A percentile compares a stretch with the other conserved stretches of the same genome.
Conservation (phyloP, 257 asterid species). For the Cinchona pubescens region DNA sequence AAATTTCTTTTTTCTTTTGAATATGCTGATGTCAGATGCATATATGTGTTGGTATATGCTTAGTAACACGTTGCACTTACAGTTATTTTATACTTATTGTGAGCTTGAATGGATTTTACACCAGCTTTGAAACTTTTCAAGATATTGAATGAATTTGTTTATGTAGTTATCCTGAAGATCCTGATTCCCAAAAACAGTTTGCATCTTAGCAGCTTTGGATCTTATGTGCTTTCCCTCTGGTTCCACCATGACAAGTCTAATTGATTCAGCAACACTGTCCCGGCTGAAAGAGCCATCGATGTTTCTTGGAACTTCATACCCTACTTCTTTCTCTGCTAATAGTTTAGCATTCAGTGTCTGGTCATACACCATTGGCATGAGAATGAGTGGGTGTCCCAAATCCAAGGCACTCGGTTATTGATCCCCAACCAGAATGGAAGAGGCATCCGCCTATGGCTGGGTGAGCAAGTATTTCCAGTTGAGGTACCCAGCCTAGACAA, state of each 20-base stretch:
- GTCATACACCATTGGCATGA: constrained; percentile 44
- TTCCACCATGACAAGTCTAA: constrained; percentile 32
- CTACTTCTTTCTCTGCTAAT: constrained; percentile 38
- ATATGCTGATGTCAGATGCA: not conserved
- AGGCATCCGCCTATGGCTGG: constrained; percentile 44
- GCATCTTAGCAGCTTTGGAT: constrained; percentile 30
- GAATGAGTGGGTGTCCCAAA: constrained; percentile 42
- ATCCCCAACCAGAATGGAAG: constrained; percentile 54
- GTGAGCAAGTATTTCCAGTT: constrained; percentile 46
- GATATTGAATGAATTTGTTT: constrained; percentile 33
- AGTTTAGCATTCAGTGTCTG: constrained; percentile 48
- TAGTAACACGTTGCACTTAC: not conserved
- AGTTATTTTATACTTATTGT: not conserved
- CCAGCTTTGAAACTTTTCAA: constrained; percentile 11
- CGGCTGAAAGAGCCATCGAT: constrained; percentile 43
- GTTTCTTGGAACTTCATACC: constrained; percentile 41
- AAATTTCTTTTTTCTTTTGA: not conserved
- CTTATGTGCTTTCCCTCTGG: constrained; percentile 30
- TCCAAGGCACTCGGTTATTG: constrained; percentile 38
- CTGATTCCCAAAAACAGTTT: constrained; percentile 27
- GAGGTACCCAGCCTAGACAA: constrained; percentile 43
- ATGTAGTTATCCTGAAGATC: constrained; percentile 34
- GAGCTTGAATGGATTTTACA: not conserved
- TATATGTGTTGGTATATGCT: not conserved
- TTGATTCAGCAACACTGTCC: constrained; percentile 32